Base-by-base conservation (phyloP, 2,329 filamentous ascomycete species). In the Fusarium pininemorale region DNA sequence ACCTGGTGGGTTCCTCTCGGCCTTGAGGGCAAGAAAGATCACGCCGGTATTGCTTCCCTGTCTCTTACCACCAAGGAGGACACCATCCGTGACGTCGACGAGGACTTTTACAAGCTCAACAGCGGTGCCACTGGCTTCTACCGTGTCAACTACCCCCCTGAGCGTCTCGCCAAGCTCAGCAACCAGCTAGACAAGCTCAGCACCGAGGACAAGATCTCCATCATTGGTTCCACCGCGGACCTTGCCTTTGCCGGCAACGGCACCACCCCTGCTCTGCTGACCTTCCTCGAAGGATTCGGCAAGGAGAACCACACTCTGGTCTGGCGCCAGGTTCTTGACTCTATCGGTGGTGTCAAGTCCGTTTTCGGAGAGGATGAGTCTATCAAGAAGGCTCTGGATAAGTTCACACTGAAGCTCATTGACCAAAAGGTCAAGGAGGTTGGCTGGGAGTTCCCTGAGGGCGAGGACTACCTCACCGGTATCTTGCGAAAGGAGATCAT, bases 1-100 rank as follows among this genome's bases (percentile, higher is more conserved):
- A 91, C 90, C 26, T 99, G 96, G 96, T 99, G 96, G 96, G 90
- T 98, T 69, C 96, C 96, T 22, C 88, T 99, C 38, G 93, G 93
- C 20, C 86, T 99, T 35, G 93, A 95, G 81, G 93, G 94, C 60
- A 94, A 94, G 78, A 85, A 88, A 42, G 88, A 92, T 28, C 85
- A 91, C 38, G 84, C 90, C 39, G 90, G 89, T 13, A 86, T 92
- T 60, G 86, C 92, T 66, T 86, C 89, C 26, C 86, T 92, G 42
- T 91, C 94, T 58, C 86, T 99, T 50, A 93, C 91, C 1, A 85
- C 88, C 64, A 98, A 94, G 84, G 88, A 93, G 76, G 91, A 94
- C 63, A 95, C 90, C 18, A 89, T 98, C 65, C 87, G 89, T 55
- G 91, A 92, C 69, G 86, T 97, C 65, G 90, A 94, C 75, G 89